These are phyloP conservation scores for Quercus glauca DNA, from an alignment of 306 rosid species.

Conservation along the genomic window DNA sequence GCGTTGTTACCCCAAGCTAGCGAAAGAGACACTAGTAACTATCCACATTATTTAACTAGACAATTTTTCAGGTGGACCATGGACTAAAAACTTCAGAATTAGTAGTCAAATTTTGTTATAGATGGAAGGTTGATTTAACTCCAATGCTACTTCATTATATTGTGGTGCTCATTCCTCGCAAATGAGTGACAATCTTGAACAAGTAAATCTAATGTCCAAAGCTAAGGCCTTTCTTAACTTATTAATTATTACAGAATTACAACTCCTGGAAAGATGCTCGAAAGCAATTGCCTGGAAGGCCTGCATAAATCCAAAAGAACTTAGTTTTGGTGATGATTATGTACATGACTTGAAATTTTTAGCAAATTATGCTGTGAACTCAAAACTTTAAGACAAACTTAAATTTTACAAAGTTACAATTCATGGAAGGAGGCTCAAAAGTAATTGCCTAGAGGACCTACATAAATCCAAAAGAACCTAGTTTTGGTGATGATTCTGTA, in stretches of 20 bases:
- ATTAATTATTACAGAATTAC: too few species aligned
- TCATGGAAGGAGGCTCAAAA: too few species aligned
- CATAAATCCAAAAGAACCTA: too few species aligned
- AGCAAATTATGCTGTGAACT: background rate
- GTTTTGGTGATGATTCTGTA: too few species aligned
- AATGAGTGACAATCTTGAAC: constrained; percentile 70
- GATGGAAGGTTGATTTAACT: too few species aligned
- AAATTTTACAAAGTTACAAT: constrained; percentile 42
- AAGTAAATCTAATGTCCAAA: constrained; percentile 65
- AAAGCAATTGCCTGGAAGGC: too few species aligned
- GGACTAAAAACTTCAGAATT: constrained; percentile 39
- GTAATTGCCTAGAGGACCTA: too few species aligned
- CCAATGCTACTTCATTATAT: too few species aligned
- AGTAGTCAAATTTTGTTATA: constrained; percentile 37
- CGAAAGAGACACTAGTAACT: background rate
- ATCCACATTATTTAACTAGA: constrained; percentile 41
- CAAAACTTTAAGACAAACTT: constrained; percentile 12
- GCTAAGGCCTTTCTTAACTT: constrained; percentile 36
- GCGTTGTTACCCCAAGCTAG: too few species aligned
- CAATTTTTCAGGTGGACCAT: constrained; percentile 62
- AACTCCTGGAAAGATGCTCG: too few species aligned
- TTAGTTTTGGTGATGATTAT: too few species aligned
- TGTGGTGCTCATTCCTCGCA: constrained; percentile 55
- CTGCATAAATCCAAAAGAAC: too few species aligned
- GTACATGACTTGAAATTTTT: constrained; percentile 18